phyloP scores from a whole-genome alignment of 1,284 basidiomycete genomes.

The Puccinia triticina region DNA sequence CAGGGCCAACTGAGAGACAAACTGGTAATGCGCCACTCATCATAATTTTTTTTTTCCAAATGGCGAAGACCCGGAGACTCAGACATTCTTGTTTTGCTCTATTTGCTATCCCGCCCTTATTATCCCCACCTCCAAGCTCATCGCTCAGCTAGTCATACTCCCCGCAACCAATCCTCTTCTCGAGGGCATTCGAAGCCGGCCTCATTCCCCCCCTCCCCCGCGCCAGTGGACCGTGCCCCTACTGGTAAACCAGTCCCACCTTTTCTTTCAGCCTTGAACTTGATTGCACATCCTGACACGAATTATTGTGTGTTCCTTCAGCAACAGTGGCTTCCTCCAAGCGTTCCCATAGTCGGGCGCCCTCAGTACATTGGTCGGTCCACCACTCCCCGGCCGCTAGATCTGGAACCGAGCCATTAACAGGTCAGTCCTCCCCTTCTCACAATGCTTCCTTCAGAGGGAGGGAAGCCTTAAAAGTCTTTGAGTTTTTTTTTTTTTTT shows the following conservation, averaged over 20 bases:
- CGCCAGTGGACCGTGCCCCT: not conserved
- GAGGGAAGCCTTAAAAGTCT: not conserved
- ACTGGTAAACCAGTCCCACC: not conserved
- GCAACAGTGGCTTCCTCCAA: conserved; percentile 7
- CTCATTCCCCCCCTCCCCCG: conserved; percentile 13
- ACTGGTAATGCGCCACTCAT: not conserved
- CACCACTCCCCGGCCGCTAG: not conserved
- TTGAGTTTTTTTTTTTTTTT: not conserved
- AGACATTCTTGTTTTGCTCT: too few relatives aligned
- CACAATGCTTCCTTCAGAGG: not conserved
- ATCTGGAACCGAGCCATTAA: not conserved
- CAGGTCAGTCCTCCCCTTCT: not conserved
- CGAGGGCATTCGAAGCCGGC: not conserved
- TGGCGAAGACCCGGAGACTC: too few relatives aligned
- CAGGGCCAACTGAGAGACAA: not conserved
- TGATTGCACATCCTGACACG: not conserved
- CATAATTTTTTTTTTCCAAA: not conserved
- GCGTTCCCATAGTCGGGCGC: conserved; percentile 15
- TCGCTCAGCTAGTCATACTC: not conserved
- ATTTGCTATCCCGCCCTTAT: not conserved
- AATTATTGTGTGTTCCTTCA: not conserved
- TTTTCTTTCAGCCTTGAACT: not conserved
- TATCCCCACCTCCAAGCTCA: not conserved
- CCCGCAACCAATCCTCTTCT: not conserved
- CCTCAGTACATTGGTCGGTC: not conserved